Conservation (phyloP, 345 rosid genomes). For the Aurinia saxatilis region DNA sequence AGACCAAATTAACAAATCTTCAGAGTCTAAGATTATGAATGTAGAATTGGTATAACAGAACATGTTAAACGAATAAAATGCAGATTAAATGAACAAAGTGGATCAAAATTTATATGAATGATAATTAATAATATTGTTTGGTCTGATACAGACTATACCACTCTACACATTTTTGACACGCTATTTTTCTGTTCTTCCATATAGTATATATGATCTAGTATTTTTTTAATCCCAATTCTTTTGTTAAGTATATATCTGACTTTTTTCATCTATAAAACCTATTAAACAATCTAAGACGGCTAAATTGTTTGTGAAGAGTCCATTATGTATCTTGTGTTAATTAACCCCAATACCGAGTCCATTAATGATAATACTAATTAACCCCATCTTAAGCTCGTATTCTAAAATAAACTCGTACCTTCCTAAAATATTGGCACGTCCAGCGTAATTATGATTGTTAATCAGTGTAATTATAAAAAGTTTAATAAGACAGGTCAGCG, state of each 20-base stretch:
- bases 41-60: too few relatives aligned
- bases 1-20: neutral
- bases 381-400: too few relatives aligned
- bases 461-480: neutral
- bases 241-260: neutral
- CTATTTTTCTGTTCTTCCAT: too few relatives aligned
- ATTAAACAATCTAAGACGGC: neutral
- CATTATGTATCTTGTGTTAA: neutral
- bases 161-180: too few relatives aligned
- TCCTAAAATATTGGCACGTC: neutral
- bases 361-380: neutral
- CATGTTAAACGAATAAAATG: too few relatives aligned
- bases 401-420: too few relatives aligned
- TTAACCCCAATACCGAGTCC: neutral
- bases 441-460: neutral
- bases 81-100: too few relatives aligned
- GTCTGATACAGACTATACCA: too few relatives aligned
- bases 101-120: too few relatives aligned
- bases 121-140: too few relatives aligned
- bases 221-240: neutral
- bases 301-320: conserved; percentile 9
- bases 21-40: neutral
- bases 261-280: neutral
- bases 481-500: neutral
- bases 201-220: too few relatives aligned